Evolutionary conservation across 2,329 filamentous ascomycete species (phyloP).

Genomic region (Fusarium sp.): DNA sequence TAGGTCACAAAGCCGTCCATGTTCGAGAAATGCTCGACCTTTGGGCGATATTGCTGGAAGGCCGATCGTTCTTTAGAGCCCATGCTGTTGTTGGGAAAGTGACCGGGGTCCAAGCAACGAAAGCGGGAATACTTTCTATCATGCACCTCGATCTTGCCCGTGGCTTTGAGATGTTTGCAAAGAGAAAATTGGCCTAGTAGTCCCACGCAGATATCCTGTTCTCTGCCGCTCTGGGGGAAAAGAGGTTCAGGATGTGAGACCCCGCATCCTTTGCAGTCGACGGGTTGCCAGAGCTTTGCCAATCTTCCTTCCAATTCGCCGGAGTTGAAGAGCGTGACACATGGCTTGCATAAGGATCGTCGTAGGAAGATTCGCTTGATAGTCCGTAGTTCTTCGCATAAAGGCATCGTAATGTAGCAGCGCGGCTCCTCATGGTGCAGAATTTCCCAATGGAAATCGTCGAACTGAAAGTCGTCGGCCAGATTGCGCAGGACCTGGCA

Average conservation of each 20-base stretch:
- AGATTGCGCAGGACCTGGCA: background rate
- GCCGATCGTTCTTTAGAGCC: accelerated
- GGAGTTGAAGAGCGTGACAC: background rate
- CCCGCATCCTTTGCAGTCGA: background rate
- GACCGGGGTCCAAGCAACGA: background rate
- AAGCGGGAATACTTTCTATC: accelerated
- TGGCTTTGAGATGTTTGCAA: background rate
- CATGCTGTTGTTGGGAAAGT: background rate
- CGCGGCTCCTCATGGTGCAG: background rate
- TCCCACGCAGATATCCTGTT: background rate
- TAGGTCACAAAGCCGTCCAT: accelerated
- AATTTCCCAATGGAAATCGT: background rate
- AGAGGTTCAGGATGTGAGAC: background rate
- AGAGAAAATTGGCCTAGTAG: background rate
- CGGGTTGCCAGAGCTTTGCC: background rate
- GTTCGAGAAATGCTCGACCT: accelerated
- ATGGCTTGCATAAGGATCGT: background rate
- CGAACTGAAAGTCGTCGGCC: background rate
- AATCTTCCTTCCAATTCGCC: background rate
- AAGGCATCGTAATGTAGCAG: background rate
- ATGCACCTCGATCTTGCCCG: background rate
- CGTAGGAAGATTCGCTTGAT: background rate
- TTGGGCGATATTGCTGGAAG: accelerated
- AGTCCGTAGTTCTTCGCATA: background rate
- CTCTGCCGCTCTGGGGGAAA: background rate